phyloP scores from a whole-genome alignment of 2,329 filamentous ascomycete species.

The Pseudocercospora macadamiae region DNA sequence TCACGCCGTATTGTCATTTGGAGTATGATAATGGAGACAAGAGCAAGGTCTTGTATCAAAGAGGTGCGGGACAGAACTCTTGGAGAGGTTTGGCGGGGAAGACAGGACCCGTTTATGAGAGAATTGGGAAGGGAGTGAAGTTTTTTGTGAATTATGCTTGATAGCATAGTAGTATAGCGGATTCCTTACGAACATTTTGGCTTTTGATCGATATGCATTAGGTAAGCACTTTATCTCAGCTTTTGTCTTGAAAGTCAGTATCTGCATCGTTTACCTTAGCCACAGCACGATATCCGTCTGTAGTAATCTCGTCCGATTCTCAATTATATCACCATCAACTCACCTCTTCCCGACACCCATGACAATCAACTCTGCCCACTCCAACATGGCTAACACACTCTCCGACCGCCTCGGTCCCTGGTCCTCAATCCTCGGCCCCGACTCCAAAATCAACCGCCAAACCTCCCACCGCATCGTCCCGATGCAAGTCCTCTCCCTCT shows the following conservation, averaged over 20 bases:
- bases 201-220: no score
- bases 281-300: no score
- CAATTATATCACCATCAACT: no score
- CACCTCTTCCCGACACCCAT: no score
- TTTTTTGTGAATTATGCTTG: slow-evolving; percentile 27
- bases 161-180: background rate
- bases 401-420: background rate
- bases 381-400: background rate
- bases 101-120: slow-evolving; percentile 27
- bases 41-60: slow-evolving; percentile 22
- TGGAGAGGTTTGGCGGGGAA: slow-evolving; percentile 26
- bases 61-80: slow-evolving; percentile 27
- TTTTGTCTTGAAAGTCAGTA: no score
- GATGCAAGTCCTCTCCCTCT: slow-evolving; percentile 25
- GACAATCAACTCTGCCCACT: no score
- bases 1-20: slow-evolving; percentile 31
- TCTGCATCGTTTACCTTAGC: no score
- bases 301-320: no score
- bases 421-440: background rate
- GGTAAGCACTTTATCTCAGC: no score
- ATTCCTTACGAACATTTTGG: background rate
- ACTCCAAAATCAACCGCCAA: background rate
- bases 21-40: slow-evolving; percentile 20
- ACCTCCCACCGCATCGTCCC: background rate
- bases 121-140: slow-evolving; percentile 28